Evolutionary conservation across 2,329 filamentous ascomycete species (phyloP).

Genomic region (Aspergillus sp.): DNA sequence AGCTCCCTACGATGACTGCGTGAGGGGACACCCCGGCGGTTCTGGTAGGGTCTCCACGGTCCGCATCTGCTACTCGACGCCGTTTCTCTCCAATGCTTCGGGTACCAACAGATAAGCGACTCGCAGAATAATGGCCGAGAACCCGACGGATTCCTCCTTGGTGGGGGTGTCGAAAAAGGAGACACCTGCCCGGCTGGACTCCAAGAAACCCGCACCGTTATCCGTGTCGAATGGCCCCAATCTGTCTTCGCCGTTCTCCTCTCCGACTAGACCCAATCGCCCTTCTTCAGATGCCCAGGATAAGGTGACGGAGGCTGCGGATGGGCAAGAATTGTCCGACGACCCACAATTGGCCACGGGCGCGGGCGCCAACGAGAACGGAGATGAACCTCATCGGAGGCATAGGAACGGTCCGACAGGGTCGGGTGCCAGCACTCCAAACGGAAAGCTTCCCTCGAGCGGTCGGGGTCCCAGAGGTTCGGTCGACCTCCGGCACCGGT

Average conservation of each 20-base stretch:
- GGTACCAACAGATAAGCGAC: constrained; percentile 10
- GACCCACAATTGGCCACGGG: constrained; percentile 2
- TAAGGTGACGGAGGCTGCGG: constrained; percentile 7
- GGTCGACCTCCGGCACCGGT: constrained; percentile 13
- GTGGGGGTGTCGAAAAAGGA: constrained; percentile 9
- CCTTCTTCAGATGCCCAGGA: constrained; percentile 9
- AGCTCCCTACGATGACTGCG: constrained; percentile 8
- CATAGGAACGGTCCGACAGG: constrained; percentile 5
- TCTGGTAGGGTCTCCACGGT: constrained; percentile 12
- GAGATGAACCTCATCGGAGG: constrained; percentile 6
- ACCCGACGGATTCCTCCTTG: constrained; percentile 10
- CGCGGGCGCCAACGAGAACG: constrained; percentile 5
- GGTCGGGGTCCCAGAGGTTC: constrained; percentile 18
- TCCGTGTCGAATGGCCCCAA: constrained; percentile 12
- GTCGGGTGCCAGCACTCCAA: constrained; percentile 10
- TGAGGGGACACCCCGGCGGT: constrained; percentile 3
- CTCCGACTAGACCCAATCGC: constrained; percentile 17
- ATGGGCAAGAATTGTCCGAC: constrained; percentile 6
- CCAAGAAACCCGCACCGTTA: constrained; percentile 12
- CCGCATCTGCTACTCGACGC: constrained; percentile 8
- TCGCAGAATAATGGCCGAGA: constrained; percentile 17
- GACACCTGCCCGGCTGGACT: constrained; percentile 9
- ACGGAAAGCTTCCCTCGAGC: constrained; percentile 15
- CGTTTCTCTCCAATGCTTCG: constrained; percentile 4
- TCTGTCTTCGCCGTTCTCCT: constrained; percentile 20